These are phyloP conservation scores for Fistulina hepatica DNA, from an alignment of 1,284 basidiomycete species.

Conservation along the genomic window DNA sequence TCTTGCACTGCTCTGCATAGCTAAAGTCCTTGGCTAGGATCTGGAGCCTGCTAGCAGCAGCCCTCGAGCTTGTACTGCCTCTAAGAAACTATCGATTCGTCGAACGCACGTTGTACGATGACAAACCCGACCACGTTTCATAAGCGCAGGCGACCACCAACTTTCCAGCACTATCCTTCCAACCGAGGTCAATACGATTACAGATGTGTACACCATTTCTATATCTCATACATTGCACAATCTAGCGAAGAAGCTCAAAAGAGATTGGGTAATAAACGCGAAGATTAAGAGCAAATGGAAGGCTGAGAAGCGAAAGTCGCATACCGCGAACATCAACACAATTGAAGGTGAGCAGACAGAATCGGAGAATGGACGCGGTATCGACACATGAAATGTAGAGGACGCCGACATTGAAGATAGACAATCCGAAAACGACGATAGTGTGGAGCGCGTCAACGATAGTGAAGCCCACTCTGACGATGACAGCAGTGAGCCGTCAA, in stretches of 20 bases:
- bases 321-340: constrained; percentile 8
- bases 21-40: too few relatives aligned
- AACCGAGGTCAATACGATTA: constrained; percentile 39
- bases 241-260: constrained; percentile 62
- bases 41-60: too few relatives aligned
- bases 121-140: too few relatives aligned
- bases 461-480: constrained; percentile 1
- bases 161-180: constrained; percentile 55
- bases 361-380: constrained; percentile 14
- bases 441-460: not conserved
- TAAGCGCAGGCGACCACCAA: constrained; percentile 53
- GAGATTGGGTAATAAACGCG: constrained; percentile 58
- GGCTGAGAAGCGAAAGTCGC: constrained; percentile 50
- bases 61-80: too few relatives aligned
- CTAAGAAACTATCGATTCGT: too few relatives aligned
- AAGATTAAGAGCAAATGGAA: constrained; percentile 74
- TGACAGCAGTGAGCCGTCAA: constrained; percentile 2
- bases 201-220: constrained; percentile 2
- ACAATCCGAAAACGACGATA: constrained; percentile 4
- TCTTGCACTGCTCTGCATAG: too few relatives aligned
- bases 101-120: too few relatives aligned
- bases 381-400: constrained; percentile 7
- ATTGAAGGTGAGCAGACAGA: constrained; percentile 16
- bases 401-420: constrained; percentile 10
- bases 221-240: constrained; percentile 6